Conservation (phyloP, 208 protist genomes). For the Vickermania spadyakhi region DNA sequence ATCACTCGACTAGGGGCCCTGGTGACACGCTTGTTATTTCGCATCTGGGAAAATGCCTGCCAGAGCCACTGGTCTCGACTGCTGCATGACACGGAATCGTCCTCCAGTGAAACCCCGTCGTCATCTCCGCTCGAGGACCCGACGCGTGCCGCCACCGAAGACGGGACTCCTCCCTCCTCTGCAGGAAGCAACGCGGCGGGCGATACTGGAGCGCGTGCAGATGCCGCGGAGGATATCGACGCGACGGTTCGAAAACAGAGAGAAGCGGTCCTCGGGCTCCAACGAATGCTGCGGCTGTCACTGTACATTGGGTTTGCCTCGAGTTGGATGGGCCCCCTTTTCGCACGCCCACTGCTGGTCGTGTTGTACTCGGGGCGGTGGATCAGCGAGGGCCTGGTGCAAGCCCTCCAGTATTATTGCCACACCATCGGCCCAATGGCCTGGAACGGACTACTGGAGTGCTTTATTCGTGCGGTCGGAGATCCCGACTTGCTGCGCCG, state of each 20-base stretch:
- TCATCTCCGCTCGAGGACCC: too few relatives aligned
- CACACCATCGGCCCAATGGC: constrained; percentile 61
- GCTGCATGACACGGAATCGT: constrained; percentile 17
- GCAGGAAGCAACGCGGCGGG: too few relatives aligned
- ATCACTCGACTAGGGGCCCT: constrained; percentile 84
- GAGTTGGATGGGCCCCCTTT: constrained; percentile 52
- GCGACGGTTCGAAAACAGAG: too few relatives aligned
- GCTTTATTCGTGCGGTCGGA: constrained; percentile 64
- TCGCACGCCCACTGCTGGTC: constrained; percentile 43
- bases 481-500: constrained; percentile 23
- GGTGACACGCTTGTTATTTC: constrained; percentile 80
- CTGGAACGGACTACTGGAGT: constrained; percentile 80
- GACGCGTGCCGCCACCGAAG: too few relatives aligned
- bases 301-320: constrained; percentile 63
- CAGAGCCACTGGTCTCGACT: constrained; percentile 72
- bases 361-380: constrained; percentile 74
- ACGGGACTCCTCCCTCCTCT: too few relatives aligned
- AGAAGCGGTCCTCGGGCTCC: constrained; percentile 45
- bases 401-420: constrained; percentile 75
- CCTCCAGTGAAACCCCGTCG: too few relatives aligned
- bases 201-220: too few relatives aligned
- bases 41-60: constrained; percentile 86
- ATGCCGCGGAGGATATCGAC: too few relatives aligned
- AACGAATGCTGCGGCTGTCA: constrained; percentile 63
- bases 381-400: constrained; percentile 39